phyloP scores from a whole-genome alignment of 495 filamentous ascomycete species.

The Aspergillus egyptiacus region DNA sequence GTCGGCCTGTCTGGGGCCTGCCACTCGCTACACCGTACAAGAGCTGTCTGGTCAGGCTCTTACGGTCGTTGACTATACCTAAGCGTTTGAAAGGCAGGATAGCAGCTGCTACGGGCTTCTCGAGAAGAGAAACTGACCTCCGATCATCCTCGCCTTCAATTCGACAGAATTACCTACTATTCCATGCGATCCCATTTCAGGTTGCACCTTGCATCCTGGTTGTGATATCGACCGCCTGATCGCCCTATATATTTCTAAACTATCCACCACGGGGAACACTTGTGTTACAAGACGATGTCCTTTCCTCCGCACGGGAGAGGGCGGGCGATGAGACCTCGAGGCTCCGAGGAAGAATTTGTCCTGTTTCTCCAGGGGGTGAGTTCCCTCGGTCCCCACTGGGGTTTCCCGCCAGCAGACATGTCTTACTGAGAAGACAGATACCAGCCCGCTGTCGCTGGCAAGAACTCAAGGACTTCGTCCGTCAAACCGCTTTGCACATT shows the following conservation, averaged over 20 bases:
- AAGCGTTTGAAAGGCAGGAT: not conserved
- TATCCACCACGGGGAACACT: not conserved
- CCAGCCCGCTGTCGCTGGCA: conserved; percentile 46
- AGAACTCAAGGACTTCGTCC: conserved; percentile 44
- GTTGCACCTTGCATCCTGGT: not conserved
- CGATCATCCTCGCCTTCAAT: not conserved
- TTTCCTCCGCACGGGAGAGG: conserved; percentile 29
- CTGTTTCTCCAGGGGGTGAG: conserved; percentile 44
- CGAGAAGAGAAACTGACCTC: not conserved
- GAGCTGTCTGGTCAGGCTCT: not conserved
- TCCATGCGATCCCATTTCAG: not conserved
- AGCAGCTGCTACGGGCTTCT: not conserved
- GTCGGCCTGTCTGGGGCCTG: not conserved
- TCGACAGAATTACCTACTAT: not conserved
- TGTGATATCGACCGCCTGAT: conserved; percentile 3
- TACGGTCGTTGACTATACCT: not conserved
- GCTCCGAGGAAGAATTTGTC: conserved; percentile 42
- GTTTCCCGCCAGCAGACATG: not conserved
- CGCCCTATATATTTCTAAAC: conserved; percentile 1
- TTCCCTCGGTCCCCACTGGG: not conserved
- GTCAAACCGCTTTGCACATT: conserved; percentile 43
- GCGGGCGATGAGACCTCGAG: conserved; percentile 26
- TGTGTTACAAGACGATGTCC: conserved; percentile 23
- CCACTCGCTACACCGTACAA: not conserved
- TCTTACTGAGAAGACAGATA: conserved; percentile 29